Percentiles rank a stretch among this genome's conserved stretches.
phyloP scores from a whole-genome alignment of 2,329 filamentous ascomycete genomes.

The Talaromyces albobiverticillius region DNA sequence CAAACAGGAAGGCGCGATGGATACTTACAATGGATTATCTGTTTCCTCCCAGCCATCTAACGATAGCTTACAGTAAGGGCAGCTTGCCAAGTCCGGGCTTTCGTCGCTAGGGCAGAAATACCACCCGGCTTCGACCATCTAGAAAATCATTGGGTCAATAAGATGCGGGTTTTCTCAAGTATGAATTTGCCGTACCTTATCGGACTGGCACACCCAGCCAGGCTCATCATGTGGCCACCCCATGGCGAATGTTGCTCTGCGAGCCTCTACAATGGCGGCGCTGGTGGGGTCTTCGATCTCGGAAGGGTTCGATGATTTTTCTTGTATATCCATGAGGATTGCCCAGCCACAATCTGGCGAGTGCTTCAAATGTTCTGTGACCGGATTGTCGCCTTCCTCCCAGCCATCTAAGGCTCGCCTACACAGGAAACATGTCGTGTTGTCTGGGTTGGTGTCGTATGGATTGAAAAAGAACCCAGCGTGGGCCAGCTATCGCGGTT shows the following conservation, averaged over 20 bases:
- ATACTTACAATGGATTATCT: slow-evolving; percentile 76
- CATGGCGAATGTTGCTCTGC: slow-evolving; percentile 77
- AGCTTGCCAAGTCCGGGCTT: slow-evolving; percentile 85
- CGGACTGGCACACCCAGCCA: slow-evolving; percentile 84
- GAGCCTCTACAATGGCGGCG: slow-evolving; percentile 68
- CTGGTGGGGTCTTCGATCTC: slow-evolving; percentile 70
- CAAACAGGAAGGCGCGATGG: slow-evolving; percentile 21
- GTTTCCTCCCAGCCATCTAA: slow-evolving; percentile 93
- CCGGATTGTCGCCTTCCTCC: slow-evolving; percentile 81
- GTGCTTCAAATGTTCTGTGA: slow-evolving; percentile 81
- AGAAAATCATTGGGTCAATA: slow-evolving; percentile 4
- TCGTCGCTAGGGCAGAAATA: slow-evolving; percentile 83
- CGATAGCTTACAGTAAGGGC: slow-evolving; percentile 83
- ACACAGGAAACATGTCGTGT: slow-evolving; percentile 87
- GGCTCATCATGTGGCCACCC: slow-evolving; percentile 88
- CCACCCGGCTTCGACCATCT: slow-evolving; percentile 92
- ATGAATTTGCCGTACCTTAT: slow-evolving; percentile 62
- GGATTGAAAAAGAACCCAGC: slow-evolving; percentile 92
- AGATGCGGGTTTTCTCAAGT: too few relatives aligned
- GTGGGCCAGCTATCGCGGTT: slow-evolving; percentile 65
- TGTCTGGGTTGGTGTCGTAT: slow-evolving; percentile 71
- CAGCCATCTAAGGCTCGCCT: slow-evolving; percentile 82
- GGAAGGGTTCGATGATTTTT: slow-evolving; percentile 42
- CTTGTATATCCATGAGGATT: slow-evolving; percentile 62
- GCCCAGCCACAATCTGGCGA: slow-evolving; percentile 85